Conservation (phyloP, 805 yeast species). For the Blastobotrys muscicola region DNA sequence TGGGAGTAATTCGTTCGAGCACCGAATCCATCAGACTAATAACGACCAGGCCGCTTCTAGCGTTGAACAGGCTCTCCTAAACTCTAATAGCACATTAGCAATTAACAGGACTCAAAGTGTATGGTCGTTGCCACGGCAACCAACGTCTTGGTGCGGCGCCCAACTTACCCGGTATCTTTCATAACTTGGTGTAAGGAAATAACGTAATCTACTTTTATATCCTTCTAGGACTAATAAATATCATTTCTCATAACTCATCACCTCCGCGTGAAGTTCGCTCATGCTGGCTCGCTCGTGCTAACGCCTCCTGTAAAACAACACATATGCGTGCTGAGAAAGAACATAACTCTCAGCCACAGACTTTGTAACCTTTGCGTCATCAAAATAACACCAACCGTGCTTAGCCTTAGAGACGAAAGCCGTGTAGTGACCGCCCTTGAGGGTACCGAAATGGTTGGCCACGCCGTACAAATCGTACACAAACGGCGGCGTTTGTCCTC, state of each 20-base stretch:
- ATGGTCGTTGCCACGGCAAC: too few relatives aligned
- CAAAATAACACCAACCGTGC: constrained; percentile 72
- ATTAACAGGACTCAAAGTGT: too few relatives aligned
- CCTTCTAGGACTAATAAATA: neutral
- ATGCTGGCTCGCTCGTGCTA: neutral
- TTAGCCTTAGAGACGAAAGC: constrained; percentile 56
- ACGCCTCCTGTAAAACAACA: constrained; percentile 59
- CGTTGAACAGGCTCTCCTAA: too few relatives aligned
- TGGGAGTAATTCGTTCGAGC: constrained; percentile 39
- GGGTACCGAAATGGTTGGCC: constrained; percentile 73
- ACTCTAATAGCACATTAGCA: too few relatives aligned
- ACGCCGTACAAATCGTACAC: constrained; percentile 69
- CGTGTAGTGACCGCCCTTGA: constrained; percentile 85
- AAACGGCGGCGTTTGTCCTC: constrained; percentile 79
- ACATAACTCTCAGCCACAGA: constrained; percentile 44
- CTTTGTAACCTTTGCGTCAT: constrained; percentile 60
- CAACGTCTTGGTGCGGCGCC: too few relatives aligned
- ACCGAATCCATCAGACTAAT: too few relatives aligned
- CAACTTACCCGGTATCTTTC: too few relatives aligned
- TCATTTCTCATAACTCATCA: neutral
- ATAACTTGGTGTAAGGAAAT: too few relatives aligned
- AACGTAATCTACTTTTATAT: neutral
- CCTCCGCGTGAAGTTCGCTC: neutral
- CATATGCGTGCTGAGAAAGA: constrained; percentile 69
- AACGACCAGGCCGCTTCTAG: too few relatives aligned